Conservation (phyloP, 2,329 filamentous ascomycete genomes). For the Lecanicillium sp. region DNA sequence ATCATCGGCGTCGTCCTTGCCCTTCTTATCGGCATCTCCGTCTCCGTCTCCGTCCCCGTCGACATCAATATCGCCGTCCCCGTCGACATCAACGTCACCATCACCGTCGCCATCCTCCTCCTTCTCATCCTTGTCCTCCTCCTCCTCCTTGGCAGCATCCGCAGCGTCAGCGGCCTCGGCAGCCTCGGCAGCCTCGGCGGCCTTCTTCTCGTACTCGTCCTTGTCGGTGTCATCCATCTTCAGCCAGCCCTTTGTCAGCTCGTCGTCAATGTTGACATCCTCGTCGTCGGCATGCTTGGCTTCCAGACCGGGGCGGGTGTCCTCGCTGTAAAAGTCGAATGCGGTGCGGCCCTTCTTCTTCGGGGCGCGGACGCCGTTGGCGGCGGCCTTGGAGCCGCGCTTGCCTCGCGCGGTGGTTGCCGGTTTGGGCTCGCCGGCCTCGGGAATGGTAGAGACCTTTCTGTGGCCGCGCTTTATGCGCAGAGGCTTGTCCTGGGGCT, state of each 20-base stretch:
- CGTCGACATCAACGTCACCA: conserved; percentile 8
- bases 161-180: conserved; percentile 14
- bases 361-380: conserved; percentile 33
- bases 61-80: conserved; percentile 10
- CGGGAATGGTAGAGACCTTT: conserved; percentile 45
- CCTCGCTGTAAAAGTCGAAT: conserved; percentile 48
- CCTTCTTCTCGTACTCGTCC: conserved; percentile 38
- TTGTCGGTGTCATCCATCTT: conserved; percentile 41
- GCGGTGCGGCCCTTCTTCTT: conserved; percentile 38
- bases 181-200: conserved; percentile 2
- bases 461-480: conserved; percentile 66
- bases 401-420: conserved; percentile 4
- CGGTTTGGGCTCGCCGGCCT: conserved; percentile 24
- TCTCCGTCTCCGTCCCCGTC: conserved; percentile 9
- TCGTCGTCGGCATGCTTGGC: conserved; percentile 34
- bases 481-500: conserved; percentile 73
- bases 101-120: conserved; percentile 12
- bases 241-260: conserved; percentile 48
- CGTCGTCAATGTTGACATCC: conserved; percentile 39
- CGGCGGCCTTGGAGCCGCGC: conserved; percentile 23
- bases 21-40: conserved; percentile 13
- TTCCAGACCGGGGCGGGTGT: conserved; percentile 36
- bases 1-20: conserved; percentile 14
- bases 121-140: conserved; percentile 18
- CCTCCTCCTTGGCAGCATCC: conserved; percentile 15